Evolutionary conservation across 2,329 filamentous ascomycete species (phyloP).

Genomic region (Hypoxylon sp.): DNA sequence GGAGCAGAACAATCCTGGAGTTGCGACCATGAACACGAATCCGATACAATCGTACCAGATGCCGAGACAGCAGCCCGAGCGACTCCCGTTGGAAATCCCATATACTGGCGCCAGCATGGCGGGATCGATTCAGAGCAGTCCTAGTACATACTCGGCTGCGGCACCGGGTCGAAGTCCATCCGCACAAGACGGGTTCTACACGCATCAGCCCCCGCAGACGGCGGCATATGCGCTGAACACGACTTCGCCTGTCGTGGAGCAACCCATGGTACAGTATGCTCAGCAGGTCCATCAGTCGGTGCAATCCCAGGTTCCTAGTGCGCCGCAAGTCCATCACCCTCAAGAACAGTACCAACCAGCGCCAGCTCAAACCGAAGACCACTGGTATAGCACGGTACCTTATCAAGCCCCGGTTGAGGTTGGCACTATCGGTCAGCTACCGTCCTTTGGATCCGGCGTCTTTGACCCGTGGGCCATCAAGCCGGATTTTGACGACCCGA

Average conservation of each 20-base stretch:
- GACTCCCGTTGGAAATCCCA: conserved; percentile 65
- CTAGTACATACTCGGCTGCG: conserved; percentile 68
- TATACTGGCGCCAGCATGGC: conserved; percentile 64
- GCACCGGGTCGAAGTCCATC: conserved; percentile 68
- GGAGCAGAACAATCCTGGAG: conserved; percentile 73
- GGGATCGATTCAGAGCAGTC: conserved; percentile 70
- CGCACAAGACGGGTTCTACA: conserved; percentile 70
- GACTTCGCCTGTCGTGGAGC: conserved; percentile 63
- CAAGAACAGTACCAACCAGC: conserved; percentile 58
- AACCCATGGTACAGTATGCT: conserved; percentile 62
- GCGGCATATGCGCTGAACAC: conserved; percentile 43
- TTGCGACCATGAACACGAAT: conserved; percentile 73
- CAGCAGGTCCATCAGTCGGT: conserved; percentile 59
- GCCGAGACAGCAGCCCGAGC: conserved; percentile 64
- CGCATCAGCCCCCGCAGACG: conserved; percentile 58
- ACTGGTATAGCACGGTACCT: conserved; percentile 66
- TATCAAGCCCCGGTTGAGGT: conserved; percentile 73
- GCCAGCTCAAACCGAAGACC: conserved; percentile 61
- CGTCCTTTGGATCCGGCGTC: conserved; percentile 64
- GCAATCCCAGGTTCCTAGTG: conserved; percentile 53
- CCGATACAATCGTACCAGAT: conserved; percentile 67
- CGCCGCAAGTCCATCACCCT: conserved; percentile 45
- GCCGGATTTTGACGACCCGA: conserved; percentile 70
- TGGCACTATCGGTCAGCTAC: conserved; percentile 66
- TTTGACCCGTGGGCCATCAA: conserved; percentile 70